Base-by-base conservation (phyloP, 805 yeast species). In the Candida namnaoensis region DNA sequence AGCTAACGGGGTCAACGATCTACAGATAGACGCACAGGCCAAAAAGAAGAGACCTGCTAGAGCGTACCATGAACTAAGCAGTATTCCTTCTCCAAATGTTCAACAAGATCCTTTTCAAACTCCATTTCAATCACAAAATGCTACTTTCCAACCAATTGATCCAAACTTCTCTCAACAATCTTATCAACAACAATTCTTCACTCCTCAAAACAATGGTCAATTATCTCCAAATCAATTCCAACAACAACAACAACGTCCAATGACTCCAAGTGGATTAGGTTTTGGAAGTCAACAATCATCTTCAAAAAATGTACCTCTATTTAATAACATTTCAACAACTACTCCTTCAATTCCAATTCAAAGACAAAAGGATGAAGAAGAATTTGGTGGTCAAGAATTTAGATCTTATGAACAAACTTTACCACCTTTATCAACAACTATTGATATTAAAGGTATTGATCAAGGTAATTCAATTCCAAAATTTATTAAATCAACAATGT, bases 381-480 rank as follows among this genome's bases (percentile, higher is more conserved):
- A 56, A 41, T 54, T 44, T 47, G 39, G 32, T 27, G 2, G 28
- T n/a, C 60, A 60, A 37, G 58, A 75, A 1, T 90, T 86, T 60
- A 70, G 72, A 38, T 83, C 96, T 1, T 79, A 85, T 51, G 78
- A 80, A 56, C 78, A 87, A 54, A 81, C 87, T 1, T 71, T 77
- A 10, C 95, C 98, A 5, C 98, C 98, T 4, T 67, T 78, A 12
- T 38, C 58, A 5, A 81, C 95, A 0, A 85, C 91, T 0, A 76
- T 87, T 1, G 80, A 77, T 47, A 86, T 69, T 54, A 68, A 66
- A 37, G 75, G 82, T 2, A 66, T 76, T 27, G 98, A 93, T 58
- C 95, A 90, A 58, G 95, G 95, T 6, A 76, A 81, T 8, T 78
- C 95, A 4, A 78, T 86, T 24, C 93, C 98, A 4, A 77, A 85